Conservation (phyloP, 2,329 filamentous ascomycete species). For the Fusarium musae region DNA sequence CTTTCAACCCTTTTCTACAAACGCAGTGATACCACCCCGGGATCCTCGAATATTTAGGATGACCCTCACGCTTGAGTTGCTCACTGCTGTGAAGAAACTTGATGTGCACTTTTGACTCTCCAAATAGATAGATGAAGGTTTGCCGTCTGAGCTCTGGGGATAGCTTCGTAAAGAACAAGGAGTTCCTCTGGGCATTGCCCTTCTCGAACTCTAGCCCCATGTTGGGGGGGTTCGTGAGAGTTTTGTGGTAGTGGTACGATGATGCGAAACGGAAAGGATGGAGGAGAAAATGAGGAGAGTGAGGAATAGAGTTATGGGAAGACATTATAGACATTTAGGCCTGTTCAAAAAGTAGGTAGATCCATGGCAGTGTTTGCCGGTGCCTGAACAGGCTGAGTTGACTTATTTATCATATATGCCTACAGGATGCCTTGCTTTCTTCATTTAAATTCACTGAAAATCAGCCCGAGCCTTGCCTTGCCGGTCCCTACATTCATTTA, state of each 20-base stretch:
- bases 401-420: background rate
- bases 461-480: background rate
- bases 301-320: background rate
- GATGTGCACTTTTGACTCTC: background rate
- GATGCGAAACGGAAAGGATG: background rate
- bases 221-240: background rate
- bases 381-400: background rate
- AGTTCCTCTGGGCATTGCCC: background rate
- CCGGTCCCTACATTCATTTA: background rate
- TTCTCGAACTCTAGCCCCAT: background rate
- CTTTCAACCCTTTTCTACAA: background rate
- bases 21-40: conserved; percentile 2
- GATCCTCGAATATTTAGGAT: background rate
- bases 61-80: background rate
- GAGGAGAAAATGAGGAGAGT: too few species aligned
- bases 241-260: too few species aligned
- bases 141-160: background rate
- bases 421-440: background rate
- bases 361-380: background rate
- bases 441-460: background rate
- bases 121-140: conserved; percentile 10
- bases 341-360: background rate
- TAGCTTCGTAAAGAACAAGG: background rate
- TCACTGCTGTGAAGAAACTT: background rate
- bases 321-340: background rate